Base-by-base conservation (phyloP, 2,329 filamentous ascomycete species). In the Paecilomyces sp. region DNA sequence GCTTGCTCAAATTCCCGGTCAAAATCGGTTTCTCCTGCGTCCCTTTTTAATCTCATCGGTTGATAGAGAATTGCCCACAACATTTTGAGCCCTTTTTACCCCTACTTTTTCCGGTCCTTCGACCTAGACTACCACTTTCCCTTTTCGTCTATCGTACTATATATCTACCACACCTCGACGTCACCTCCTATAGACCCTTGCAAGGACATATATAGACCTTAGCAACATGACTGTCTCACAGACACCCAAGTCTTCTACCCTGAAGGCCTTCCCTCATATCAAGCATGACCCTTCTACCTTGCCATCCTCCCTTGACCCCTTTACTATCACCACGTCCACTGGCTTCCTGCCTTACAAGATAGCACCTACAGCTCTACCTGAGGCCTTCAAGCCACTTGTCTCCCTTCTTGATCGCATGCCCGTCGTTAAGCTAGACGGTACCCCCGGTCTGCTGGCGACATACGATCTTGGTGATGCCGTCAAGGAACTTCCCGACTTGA, bases 401-500 rank as follows among this genome's bases (percentile, higher is more conserved):
- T 85, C 85, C 25, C 81, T 96, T 62, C 82, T 93, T 33, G 81
- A 86, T 61, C 85, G 87, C 61, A 90, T 94, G 85, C 91, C 92
- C 28, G 88, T 96, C 72, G 85, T 85, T 77, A 94, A 85, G 56
- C 76, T 83, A 8, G 85, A 88, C 61, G 92, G 92, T 1, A 80
- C 82, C 36, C 87, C 91, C 0, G 92, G 92, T 22, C 83, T 96
- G 6, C 83, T 97, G 55, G 91, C 90, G 22, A 82, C 80, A 12
- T 88, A 85, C 72, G 82, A 84, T 68, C 85, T 97, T 13, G 92
- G 92, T 13, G 85, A 88, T 47, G 84, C 85, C n/a, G 86, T 96
- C 54, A 78, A 88, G 63, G 85, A 87, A 63, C 83, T 97, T 55
- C 88, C 90, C 15, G 90, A 96, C 74, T 80, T 96, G 55, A 90